A percentile compares a stretch with the other conserved stretches of the same genome.
Evolutionary conservation across 1,284 basidiomycete species (phyloP).

Genomic region (Thelephora terrestris): DNA sequence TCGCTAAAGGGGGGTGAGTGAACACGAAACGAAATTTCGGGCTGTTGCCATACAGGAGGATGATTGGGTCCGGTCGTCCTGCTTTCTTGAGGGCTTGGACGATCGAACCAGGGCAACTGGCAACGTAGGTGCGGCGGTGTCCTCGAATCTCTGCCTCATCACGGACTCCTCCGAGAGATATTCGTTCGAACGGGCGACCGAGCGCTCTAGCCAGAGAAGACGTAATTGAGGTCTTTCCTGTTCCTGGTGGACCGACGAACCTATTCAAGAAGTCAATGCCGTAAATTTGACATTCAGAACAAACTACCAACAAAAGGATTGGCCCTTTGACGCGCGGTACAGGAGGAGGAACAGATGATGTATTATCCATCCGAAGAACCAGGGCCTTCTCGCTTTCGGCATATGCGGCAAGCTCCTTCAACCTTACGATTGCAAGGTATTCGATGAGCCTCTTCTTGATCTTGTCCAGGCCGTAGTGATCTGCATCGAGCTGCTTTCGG

Average conservation of each 20-base stretch:
- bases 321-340: slow-evolving; percentile 56
- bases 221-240: slow-evolving; percentile 78
- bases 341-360: background rate
- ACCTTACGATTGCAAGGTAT: slow-evolving; percentile 79
- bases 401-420: slow-evolving; percentile 48
- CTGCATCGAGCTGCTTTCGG: slow-evolving; percentile 70
- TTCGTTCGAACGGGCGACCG: slow-evolving; percentile 80
- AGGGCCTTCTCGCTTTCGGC: slow-evolving; percentile 7
- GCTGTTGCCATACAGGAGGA: slow-evolving; percentile 52
- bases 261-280: slow-evolving; percentile 22
- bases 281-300: background rate
- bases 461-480: slow-evolving; percentile 85
- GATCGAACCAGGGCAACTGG: slow-evolving; percentile 77
- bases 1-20: slow-evolving; percentile 35
- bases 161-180: slow-evolving; percentile 85
- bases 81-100: slow-evolving; percentile 86
- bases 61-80: slow-evolving; percentile 69
- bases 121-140: slow-evolving; percentile 86
- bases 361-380: background rate
- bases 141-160: slow-evolving; percentile 90
- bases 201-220: slow-evolving; percentile 82
- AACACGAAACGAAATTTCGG: slow-evolving; percentile 13
- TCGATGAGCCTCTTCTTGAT: slow-evolving; percentile 87
- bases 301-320: slow-evolving; percentile 59
- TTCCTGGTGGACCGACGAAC: slow-evolving; percentile 77